phyloP scores from a whole-genome alignment of 1,139 yeast species.

The Saccharomyces pastorianus region DNA sequence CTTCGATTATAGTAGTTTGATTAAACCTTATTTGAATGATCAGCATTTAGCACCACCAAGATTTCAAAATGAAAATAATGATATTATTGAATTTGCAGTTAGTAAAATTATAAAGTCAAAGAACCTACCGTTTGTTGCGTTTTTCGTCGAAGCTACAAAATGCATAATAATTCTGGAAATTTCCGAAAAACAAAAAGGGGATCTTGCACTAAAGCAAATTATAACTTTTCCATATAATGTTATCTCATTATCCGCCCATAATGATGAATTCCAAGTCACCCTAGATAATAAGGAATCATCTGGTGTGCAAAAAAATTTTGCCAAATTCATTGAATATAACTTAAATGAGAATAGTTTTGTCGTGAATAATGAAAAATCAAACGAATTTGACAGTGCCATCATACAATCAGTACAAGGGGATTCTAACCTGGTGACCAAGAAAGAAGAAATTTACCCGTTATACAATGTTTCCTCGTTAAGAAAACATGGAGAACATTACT shows the following conservation, averaged over 20 bases:
- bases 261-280: conserved; percentile 38
- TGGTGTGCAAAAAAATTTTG: conserved; percentile 19
- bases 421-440: conserved; percentile 25
- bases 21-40: conserved; percentile 45
- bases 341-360: conserved; percentile 34
- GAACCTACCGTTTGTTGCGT: conserved; percentile 34
- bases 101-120: conserved; percentile 38
- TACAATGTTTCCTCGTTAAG: conserved; percentile 58
- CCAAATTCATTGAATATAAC: conserved; percentile 32
- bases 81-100: conserved; percentile 46
- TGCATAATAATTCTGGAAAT: conserved; percentile 41
- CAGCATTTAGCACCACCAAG: conserved; percentile 61
- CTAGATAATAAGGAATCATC: conserved; percentile 36
- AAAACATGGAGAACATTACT: conserved; percentile 71
- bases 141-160: conserved; percentile 52
- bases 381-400: conserved; percentile 16
- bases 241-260: conserved; percentile 31
- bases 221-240: conserved; percentile 31
- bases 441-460: conserved; percentile 52
- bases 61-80: conserved; percentile 48
- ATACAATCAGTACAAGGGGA: conserved; percentile 16
- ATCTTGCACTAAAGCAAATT: conserved; percentile 29
- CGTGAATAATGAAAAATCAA: conserved; percentile 18
- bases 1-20: conserved; percentile 42
- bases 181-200: conserved; percentile 21